Evolutionary conservation across 2,329 filamentous ascomycete species (phyloP).

Genomic region (Graphilbum sp.): DNA sequence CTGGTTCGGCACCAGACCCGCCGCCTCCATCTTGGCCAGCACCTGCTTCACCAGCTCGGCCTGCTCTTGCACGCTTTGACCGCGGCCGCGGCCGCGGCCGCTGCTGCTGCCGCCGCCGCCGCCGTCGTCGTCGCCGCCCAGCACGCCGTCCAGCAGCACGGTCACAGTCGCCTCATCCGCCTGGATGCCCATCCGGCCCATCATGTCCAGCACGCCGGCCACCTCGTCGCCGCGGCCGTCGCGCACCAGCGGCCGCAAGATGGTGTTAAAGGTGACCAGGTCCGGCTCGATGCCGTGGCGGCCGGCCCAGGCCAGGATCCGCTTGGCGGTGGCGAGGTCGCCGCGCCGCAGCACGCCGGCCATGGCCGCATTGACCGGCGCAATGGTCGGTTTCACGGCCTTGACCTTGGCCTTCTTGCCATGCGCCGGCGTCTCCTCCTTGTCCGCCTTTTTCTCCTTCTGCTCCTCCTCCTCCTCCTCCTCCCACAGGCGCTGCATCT

Average conservation of each 20-base stretch:
- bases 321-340: conserved; percentile 30
- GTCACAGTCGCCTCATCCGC: conserved; percentile 58
- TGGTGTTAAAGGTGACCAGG: conserved; percentile 48
- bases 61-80: neutral
- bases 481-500: conserved; percentile 49
- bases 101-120: neutral
- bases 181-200: conserved; percentile 36
- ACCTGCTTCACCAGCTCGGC: conserved; percentile 27
- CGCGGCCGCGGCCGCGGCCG: neutral
- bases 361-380: conserved; percentile 54
- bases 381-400: conserved; percentile 39
- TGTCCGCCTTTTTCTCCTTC: conserved; percentile 1
- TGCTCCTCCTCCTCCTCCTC: conserved; percentile 5
- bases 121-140: conserved; percentile 20
- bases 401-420: too few species aligned
- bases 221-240: conserved; percentile 30
- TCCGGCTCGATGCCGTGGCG: conserved; percentile 38
- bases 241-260: conserved; percentile 45
- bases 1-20: conserved; percentile 41
- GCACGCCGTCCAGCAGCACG: conserved; percentile 49
- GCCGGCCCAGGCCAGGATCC: conserved; percentile 42
- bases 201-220: conserved; percentile 36
- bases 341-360: conserved; percentile 38
- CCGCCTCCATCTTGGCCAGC: conserved; percentile 38
- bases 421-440: neutral